phyloP scores from a whole-genome alignment of 192 early-diverging fungal genomes.

The Phlyctochytrium bullatum region DNA sequence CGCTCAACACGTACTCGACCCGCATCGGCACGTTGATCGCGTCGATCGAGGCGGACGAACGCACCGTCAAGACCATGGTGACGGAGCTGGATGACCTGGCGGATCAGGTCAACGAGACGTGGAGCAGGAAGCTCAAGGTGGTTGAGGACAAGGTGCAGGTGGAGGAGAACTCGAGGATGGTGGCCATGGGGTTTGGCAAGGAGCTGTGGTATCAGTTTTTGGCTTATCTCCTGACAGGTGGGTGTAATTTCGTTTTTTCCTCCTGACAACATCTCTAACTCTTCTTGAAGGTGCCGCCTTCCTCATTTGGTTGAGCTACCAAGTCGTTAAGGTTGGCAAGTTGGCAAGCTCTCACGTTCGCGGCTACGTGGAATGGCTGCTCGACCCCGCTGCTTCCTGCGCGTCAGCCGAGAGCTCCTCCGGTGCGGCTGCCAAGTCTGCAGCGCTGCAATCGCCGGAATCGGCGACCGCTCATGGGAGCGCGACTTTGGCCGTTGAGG shows the following conservation, averaged over 20 bases:
- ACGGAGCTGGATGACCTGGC: not conserved
- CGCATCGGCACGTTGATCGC: not conserved
- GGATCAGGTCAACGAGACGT: slow-evolving; percentile 2
- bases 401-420: too few species aligned
- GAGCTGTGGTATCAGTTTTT: not conserved
- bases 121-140: not conserved
- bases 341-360: not conserved
- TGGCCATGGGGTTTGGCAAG: not conserved
- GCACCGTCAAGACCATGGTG: not conserved
- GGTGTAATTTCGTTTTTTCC: not conserved
- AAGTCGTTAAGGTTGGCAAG: not conserved
- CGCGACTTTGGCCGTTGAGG: too few species aligned
- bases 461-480: too few species aligned
- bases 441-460: too few species aligned
- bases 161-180: not conserved
- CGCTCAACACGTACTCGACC: not conserved
- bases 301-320: not conserved
- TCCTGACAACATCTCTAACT: not conserved
- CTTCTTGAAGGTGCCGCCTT: too few species aligned
- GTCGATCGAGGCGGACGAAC: slow-evolving; percentile 19
- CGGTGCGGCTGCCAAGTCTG: too few species aligned
- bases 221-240: not conserved
- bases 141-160: not conserved
- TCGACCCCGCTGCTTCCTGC: too few species aligned
- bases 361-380: too few species aligned